Percentiles rank a stretch among this genome's conserved stretches.
phyloP scores from a whole-genome alignment of 1,284 basidiomycete genomes.

The Ceratobasidium sp. region DNA sequence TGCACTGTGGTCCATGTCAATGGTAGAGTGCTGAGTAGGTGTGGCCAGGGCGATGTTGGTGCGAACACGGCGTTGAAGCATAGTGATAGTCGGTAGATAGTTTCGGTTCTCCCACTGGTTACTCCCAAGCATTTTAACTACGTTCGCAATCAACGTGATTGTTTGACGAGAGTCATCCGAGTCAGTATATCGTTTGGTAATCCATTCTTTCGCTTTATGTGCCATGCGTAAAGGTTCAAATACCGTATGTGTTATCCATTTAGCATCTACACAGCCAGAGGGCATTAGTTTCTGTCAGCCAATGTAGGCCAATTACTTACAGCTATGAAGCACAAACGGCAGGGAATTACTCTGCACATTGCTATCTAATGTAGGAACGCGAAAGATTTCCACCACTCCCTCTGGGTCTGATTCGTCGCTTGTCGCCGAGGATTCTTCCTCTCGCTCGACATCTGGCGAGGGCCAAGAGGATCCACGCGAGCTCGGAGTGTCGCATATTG shows the following conservation, averaged over 20 bases:
- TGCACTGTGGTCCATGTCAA: background rate
- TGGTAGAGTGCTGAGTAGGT: background rate
- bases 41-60: background rate
- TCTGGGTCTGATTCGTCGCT: constrained; percentile 43
- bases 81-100: constrained; percentile 1
- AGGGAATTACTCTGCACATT: constrained; percentile 30
- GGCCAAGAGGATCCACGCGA: constrained; percentile 43
- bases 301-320: constrained; percentile 3
- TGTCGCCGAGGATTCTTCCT: constrained; percentile 33
- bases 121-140: background rate
- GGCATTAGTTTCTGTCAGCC: background rate
- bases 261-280: background rate
- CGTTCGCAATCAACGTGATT: constrained; percentile 2
- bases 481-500: constrained; percentile 32
- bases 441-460: constrained; percentile 29
- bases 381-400: constrained; percentile 22
- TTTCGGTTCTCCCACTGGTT: background rate
- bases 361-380: constrained; percentile 14
- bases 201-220: constrained; percentile 16
- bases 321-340: constrained; percentile 37
- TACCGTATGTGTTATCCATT: constrained; percentile 25
- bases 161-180: constrained; percentile 25
- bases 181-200: constrained; percentile 20
- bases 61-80: background rate
- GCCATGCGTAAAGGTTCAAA: constrained; percentile 32